A percentile compares a stretch with the other conserved stretches of the same genome.
phyloP scores from a whole-genome alignment of 805 yeast genomes.

The Saturnispora sanitii region DNA sequence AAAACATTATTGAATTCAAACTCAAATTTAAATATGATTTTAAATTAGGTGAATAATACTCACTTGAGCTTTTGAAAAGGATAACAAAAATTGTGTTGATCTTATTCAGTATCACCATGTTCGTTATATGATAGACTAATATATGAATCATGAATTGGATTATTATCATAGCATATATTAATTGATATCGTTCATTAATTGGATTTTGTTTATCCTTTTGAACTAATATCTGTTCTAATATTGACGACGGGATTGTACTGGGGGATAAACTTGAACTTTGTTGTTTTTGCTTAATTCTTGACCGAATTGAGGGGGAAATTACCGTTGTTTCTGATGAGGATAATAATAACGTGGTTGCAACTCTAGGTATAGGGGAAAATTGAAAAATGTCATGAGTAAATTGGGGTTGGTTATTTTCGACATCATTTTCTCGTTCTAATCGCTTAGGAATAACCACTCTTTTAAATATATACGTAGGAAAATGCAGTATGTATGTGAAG shows the following conservation, averaged over 20 bases:
- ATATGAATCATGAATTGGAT: constrained; percentile 3
- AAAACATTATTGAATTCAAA: not conserved
- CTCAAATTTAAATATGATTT: not conserved
- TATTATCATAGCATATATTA: constrained; percentile 5
- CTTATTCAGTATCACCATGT: not conserved
- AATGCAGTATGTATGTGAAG: constrained; percentile 15
- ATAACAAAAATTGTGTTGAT: not conserved
- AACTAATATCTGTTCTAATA: not conserved
- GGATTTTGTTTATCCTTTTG: not conserved
- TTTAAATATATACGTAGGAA: constrained; percentile 14
- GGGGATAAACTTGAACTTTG: too few species aligned
- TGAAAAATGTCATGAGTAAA: too few species aligned
- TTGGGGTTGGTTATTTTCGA: too few species aligned
- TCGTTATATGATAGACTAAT: constrained; percentile 3
- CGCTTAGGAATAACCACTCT: not conserved
- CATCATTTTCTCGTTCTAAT: not conserved
- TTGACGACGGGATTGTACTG: not conserved
- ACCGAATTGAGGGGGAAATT: too few species aligned
- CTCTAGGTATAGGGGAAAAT: too few species aligned
- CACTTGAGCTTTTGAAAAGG: too few species aligned
- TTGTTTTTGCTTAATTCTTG: too few species aligned
- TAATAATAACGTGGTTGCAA: too few species aligned
- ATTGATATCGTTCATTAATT: constrained; percentile 4
- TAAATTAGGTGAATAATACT: constrained; percentile 6
- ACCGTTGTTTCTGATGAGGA: too few species aligned